phyloP scores from a whole-genome alignment of 2,329 filamentous ascomycete genomes.

The Dryadomyces quercivorus region DNA sequence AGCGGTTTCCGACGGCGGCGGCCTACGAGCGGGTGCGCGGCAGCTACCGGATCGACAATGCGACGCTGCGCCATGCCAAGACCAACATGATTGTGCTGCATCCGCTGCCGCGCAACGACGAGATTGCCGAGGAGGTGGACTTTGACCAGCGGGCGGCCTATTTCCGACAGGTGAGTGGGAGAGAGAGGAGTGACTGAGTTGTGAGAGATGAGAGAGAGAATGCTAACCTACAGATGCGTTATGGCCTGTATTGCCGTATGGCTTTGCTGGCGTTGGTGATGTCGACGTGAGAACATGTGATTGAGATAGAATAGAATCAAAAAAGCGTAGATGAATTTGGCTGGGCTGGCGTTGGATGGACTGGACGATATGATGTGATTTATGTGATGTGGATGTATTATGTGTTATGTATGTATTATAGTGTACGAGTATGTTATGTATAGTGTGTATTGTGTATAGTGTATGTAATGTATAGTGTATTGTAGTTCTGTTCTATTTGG shows the following conservation, averaged over 20 bases:
- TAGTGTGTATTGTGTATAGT: neutral
- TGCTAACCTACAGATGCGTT: conserved; percentile 69
- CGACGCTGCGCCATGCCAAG: conserved; percentile 84
- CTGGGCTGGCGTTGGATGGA: conserved; percentile 9
- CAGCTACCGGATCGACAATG: conserved; percentile 80
- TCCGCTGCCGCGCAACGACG: conserved; percentile 83
- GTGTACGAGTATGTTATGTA: conserved; percentile 6
- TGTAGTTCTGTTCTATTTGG: no score
- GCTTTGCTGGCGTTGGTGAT: conserved; percentile 89
- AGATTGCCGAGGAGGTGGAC: conserved; percentile 92
- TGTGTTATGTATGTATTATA: conserved; percentile 3
- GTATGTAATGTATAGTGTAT: neutral
- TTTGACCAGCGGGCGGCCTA: conserved; percentile 95
- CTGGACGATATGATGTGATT: conserved; percentile 7
- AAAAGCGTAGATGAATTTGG: conserved; percentile 11
- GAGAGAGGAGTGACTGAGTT: no score
- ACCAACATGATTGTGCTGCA: conserved; percentile 89
- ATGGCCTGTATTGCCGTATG: conserved; percentile 97
- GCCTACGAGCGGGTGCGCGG: conserved; percentile 85
- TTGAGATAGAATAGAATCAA: neutral
- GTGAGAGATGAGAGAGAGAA: no score
- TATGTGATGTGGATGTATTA: conserved; percentile 3
- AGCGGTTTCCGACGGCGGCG: conserved; percentile 71
- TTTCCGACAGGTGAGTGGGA: conserved; percentile 98
- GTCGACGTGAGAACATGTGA: conserved; percentile 27